A percentile compares a stretch with the other conserved stretches of the same genome.
Conservation (phyloP, 1,139 yeast genomes). For the Diutina pseudorugosa region DNA sequence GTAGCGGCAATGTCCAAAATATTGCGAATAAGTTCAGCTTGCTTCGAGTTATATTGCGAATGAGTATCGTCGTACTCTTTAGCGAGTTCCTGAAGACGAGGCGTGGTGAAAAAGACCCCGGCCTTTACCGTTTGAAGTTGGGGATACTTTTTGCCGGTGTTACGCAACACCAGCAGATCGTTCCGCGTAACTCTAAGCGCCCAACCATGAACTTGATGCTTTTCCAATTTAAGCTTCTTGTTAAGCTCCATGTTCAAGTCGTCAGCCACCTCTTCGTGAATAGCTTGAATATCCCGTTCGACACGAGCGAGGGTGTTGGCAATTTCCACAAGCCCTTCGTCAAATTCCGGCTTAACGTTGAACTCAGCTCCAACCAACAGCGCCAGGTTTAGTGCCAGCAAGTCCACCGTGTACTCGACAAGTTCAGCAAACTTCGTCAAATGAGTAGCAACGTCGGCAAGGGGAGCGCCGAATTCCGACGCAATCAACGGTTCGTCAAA, state of each 20-base stretch:
- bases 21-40: slow-evolving; percentile 67
- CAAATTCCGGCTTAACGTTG: slow-evolving; percentile 82
- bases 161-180: slow-evolving; percentile 72
- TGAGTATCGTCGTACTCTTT: slow-evolving; percentile 46
- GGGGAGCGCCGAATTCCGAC: slow-evolving; percentile 19
- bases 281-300: slow-evolving; percentile 40
- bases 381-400: slow-evolving; percentile 58
- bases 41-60: slow-evolving; percentile 60
- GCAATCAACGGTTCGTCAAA: slow-evolving; percentile 6
- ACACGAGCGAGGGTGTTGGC: slow-evolving; percentile 44
- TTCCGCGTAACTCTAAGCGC: slow-evolving; percentile 84
- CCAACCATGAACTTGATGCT: slow-evolving; percentile 85
- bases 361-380: slow-evolving; percentile 46
- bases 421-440: slow-evolving; percentile 67
- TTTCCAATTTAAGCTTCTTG: slow-evolving; percentile 78
- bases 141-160: slow-evolving; percentile 41
- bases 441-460: slow-evolving; percentile 35
- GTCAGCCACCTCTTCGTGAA: slow-evolving; percentile 57
- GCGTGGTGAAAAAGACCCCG: slow-evolving; percentile 82
- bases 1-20: slow-evolving; percentile 72
- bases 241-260: slow-evolving; percentile 75
- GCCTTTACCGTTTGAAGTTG: slow-evolving; percentile 90
- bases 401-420: slow-evolving; percentile 85
- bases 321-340: slow-evolving; percentile 56
- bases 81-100: slow-evolving; percentile 46